Evolutionary conservation across 176 grass and related monocot genomes (phyloP).

Genomic region (Triticum aestivum): DNA sequence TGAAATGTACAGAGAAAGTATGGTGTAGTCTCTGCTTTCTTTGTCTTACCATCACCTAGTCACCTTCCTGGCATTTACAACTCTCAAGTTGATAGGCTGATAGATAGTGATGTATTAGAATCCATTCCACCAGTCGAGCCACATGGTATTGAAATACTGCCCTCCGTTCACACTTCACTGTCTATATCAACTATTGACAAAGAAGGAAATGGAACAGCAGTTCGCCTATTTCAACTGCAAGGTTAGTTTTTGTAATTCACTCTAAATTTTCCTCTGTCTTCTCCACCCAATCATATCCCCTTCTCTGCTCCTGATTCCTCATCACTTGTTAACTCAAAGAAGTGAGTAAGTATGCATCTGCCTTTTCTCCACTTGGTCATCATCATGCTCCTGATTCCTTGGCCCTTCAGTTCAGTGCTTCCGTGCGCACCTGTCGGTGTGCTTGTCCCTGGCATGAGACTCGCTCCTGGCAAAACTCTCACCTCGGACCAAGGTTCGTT

Average conservation of each 20-base stretch:
- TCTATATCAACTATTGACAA: background rate
- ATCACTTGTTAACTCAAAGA: too few species aligned
- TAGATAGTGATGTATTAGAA: background rate
- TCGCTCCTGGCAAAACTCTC: background rate
- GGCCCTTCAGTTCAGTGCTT: background rate
- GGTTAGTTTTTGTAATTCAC: background rate
- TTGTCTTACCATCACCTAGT: too few species aligned
- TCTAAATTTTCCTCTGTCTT: background rate
- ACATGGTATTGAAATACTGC: background rate
- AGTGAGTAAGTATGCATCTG: background rate
- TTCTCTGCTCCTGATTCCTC: background rate
- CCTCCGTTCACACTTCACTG: background rate
- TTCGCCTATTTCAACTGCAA: background rate
- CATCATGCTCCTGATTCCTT: constrained; percentile 12
- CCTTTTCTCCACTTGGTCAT: background rate
- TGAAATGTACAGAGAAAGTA: background rate
- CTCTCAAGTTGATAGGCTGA: background rate
- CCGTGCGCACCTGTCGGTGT: background rate
- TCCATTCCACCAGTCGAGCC: background rate
- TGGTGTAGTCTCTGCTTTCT: too few species aligned
- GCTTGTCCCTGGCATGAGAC: background rate
- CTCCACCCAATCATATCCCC: background rate
- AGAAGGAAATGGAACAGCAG: background rate
- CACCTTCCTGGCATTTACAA: background rate
- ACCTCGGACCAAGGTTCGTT: constrained; percentile 12